Percentiles rank a stretch among this genome's conserved stretches.
These are phyloP conservation scores for Epichloe bromicola DNA, from an alignment of 2,329 filamentous ascomycete species.

Conservation along the genomic window DNA sequence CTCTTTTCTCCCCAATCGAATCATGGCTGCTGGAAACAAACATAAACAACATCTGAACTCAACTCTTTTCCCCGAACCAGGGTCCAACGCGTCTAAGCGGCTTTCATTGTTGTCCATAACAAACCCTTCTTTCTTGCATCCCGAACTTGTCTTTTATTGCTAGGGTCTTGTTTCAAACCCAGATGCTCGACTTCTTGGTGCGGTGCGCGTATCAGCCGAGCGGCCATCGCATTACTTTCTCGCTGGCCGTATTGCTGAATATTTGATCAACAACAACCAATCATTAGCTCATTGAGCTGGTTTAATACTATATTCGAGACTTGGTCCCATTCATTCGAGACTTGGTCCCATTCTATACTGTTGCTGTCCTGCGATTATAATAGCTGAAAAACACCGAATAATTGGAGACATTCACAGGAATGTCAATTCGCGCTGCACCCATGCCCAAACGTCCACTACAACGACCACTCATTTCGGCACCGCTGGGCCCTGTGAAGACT, in stretches of 20 bases:
- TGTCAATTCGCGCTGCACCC: background rate
- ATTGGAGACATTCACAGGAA: background rate
- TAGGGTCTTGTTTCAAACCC: background rate
- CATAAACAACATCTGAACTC: background rate
- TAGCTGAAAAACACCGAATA: background rate
- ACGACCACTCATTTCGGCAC: constrained; percentile 21
- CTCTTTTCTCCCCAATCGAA: background rate
- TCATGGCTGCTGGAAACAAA: background rate
- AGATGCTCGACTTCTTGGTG: background rate
- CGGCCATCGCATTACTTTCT: background rate
- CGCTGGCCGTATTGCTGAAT: no score
- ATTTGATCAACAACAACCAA: no score
- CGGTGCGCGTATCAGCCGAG: background rate
- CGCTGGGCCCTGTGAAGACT: constrained; percentile 25
- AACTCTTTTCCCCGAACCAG: background rate
- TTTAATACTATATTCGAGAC: background rate
- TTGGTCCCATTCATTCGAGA: background rate
- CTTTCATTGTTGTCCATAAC: background rate
- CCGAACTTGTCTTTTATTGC: background rate
- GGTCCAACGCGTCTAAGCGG: background rate
- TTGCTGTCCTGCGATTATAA: background rate
- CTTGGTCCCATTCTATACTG: background rate
- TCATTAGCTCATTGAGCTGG: no score
- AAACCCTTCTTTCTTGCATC: background rate
- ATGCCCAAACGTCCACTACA: constrained; percentile 8